These are phyloP conservation scores for Pleoardoris graminearum DNA, from an alignment of 2,329 filamentous ascomycete genomes.

Conservation along the genomic window DNA sequence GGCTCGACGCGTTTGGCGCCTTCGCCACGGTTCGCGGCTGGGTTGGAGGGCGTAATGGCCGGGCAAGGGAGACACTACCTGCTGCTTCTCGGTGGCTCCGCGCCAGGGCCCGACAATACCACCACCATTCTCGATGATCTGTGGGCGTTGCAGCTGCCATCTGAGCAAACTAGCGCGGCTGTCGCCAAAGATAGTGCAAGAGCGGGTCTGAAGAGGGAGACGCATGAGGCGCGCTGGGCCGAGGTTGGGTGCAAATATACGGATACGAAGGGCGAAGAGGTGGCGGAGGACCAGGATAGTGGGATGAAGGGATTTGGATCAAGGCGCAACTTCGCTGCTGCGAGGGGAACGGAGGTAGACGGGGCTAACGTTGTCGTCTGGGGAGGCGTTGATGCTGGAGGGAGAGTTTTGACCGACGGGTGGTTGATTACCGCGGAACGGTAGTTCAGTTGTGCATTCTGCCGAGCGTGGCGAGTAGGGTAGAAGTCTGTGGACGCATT, in stretches of 20 bases:
- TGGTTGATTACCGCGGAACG: constrained; percentile 48
- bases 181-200: constrained; percentile 56
- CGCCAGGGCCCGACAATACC: constrained; percentile 18
- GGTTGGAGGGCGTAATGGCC: constrained; percentile 53
- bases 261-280: constrained; percentile 49
- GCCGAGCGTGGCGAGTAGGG: no score
- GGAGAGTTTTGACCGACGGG: constrained; percentile 47
- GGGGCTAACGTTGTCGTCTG: constrained; percentile 56
- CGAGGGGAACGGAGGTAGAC: constrained; percentile 50
- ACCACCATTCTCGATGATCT: constrained; percentile 48
- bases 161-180: constrained; percentile 52
- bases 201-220: constrained; percentile 49
- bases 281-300: constrained; percentile 45
- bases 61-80: constrained; percentile 59
- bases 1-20: constrained; percentile 33
- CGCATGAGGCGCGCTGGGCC: constrained; percentile 55
- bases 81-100: constrained; percentile 54
- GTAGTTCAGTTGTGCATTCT: no score
- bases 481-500: no score
- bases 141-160: constrained; percentile 58
- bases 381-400: constrained; percentile 55
- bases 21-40: constrained; percentile 48
- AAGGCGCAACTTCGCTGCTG: constrained; percentile 45
- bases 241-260: constrained; percentile 54
- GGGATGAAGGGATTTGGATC: constrained; percentile 48